Evolutionary conservation across 768 basidiomycete species (phyloP), one percentile per base, ranked within the genome.

Genomic region (Pleurotus tuber-regium): DNA sequence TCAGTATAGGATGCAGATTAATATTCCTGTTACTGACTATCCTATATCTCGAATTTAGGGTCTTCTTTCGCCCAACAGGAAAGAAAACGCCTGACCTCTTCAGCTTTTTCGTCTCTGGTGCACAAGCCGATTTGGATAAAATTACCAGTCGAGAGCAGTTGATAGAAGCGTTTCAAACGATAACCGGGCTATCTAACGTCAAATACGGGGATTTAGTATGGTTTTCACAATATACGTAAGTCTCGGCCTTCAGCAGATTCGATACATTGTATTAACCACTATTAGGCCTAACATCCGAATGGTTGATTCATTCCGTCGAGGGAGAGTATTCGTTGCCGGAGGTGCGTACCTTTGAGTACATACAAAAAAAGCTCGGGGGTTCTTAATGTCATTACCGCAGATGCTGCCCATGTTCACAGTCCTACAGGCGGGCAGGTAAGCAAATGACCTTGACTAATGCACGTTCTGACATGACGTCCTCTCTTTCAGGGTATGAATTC

Each of bases 271-370:
- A n/a, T 1, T 7, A n/a, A 12, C 16, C 23, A n/a, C n/a, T n/a
- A n/a, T 2, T 36, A 73, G 76, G 23, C 67, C 73, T 7, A 75
- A 72, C 53, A 65, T 75, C 35, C 61, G 76, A 19, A 72, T 74
- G 71, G 69, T 63, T 1, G 54, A 73, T 39, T 66, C 57, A 26
- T 71, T 76, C 54, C 52, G 60, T 14, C 36, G 53, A 10, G 74
- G 73, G 2, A 62, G 70, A 4, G 69, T 66, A 19, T 76, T 74
- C 50, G 30, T 75, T 18, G 65, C 57, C 31, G 76, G 76, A 50
- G 76, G 76, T 69, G 39, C 1, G 61, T 44, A 4, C 2, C 8
- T 44, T n/a, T 21, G n/a, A 28, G 19, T 12, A 48, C 12, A 10
- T 14, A 21, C 19, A n/a, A n/a, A 4, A 5, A 7, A 39, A n/a